Conservation (phyloP, 345 rosid species). For the Cardamine occulta region DNA sequence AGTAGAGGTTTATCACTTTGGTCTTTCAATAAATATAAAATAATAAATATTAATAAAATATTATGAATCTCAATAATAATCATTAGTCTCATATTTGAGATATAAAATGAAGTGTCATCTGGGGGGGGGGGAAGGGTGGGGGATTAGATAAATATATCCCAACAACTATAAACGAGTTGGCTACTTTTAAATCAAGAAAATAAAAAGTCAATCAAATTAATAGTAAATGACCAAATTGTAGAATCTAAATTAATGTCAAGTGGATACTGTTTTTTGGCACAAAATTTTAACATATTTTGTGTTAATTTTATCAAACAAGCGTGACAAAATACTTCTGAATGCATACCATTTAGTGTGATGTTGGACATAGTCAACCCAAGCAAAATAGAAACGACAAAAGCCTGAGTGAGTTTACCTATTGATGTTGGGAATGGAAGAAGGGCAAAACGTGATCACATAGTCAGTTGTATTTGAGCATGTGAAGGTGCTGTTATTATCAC, state of each 20-base stretch:
- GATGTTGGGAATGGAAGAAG: neutral
- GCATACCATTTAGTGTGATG: neutral
- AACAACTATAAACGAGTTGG: neutral
- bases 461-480: conserved; percentile 29
- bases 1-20: no score
- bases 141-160: neutral
- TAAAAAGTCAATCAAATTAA: neutral
- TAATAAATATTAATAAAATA: no score
- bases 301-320: neutral
- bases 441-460: conserved; percentile 30
- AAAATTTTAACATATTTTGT: neutral
- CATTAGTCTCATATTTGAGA: no score
- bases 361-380: neutral
- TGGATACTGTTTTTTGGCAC: no score
- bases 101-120: neutral
- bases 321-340: neutral
- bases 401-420: neutral
- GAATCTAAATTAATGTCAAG: neutral
- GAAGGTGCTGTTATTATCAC: conserved; percentile 18
- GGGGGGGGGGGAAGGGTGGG: neutral
- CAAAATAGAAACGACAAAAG: neutral
- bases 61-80: no score
- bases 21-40: no score
- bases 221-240: neutral
- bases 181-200: neutral